These are phyloP conservation scores for Trametopsis cervina DNA, from an alignment of 768 basidiomycete species.

Conservation along the genomic window DNA sequence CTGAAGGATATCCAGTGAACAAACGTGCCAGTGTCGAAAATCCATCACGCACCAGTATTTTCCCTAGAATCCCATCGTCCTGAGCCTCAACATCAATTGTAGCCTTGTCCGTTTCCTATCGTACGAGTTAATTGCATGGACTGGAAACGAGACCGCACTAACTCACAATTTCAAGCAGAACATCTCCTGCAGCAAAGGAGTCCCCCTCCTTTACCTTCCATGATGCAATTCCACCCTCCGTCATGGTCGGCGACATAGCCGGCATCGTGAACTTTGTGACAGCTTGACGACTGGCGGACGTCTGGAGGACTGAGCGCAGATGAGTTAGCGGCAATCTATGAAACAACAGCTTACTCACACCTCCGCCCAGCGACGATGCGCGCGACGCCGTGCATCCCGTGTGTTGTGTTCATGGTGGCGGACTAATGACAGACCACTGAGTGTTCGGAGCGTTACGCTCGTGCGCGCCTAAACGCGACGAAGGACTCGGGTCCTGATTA, in stretches of 20 bases:
- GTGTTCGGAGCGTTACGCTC: not conserved
- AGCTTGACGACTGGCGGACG: slow-evolving; percentile 43
- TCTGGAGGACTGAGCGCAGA: slow-evolving; percentile 42
- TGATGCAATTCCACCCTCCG: slow-evolving; percentile 82
- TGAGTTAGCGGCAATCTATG: not conserved
- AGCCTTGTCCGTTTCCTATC: slow-evolving; percentile 87
- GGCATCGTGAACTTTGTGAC: slow-evolving; percentile 84
- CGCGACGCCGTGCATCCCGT: not conserved
- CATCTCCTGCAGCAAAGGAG: slow-evolving; percentile 72
- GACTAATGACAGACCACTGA: too few relatives aligned
- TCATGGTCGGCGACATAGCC: slow-evolving; percentile 97
- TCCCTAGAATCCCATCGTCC: slow-evolving; percentile 91
- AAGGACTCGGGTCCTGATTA: not conserved
- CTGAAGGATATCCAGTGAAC: slow-evolving; percentile 29
- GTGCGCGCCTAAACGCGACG: not conserved
- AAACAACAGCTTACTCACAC: not conserved
- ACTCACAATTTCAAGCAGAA: slow-evolving; percentile 83
- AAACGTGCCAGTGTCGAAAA: not conserved
- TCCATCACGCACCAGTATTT: slow-evolving; percentile 67
- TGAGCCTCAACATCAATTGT: slow-evolving; percentile 99
- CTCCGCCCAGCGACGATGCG: not conserved
- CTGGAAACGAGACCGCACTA: not conserved
- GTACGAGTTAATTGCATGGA: slow-evolving; percentile 7
- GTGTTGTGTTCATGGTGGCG: not conserved
- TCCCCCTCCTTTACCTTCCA: slow-evolving; percentile 93